Percentiles rank a stretch among this genome's conserved stretches.
Evolutionary conservation across 1,284 basidiomycete species (phyloP).

Genomic region (Coniferiporia weirii): DNA sequence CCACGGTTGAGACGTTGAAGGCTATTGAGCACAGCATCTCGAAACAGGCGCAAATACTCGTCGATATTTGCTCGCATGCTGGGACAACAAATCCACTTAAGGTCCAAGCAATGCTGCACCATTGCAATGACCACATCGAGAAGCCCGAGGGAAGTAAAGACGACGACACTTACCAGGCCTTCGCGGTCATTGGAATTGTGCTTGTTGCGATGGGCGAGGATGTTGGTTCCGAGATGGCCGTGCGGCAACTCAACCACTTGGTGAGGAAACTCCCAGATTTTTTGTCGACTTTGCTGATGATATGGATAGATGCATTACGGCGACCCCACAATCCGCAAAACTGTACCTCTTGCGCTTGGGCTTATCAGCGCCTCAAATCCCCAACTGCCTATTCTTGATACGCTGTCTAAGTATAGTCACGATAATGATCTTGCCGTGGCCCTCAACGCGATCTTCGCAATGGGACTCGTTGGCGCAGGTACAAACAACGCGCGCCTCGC

Average conservation of each 20-base stretch:
- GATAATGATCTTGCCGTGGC: slow-evolving; percentile 97
- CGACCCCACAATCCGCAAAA: slow-evolving; percentile 87
- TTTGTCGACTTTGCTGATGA: slow-evolving; percentile 8
- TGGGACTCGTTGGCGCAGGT: slow-evolving; percentile 97
- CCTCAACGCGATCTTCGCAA: slow-evolving; percentile 95
- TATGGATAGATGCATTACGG: slow-evolving; percentile 91
- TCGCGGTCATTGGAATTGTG: slow-evolving; percentile 92
- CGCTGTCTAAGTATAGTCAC: slow-evolving; percentile 99
- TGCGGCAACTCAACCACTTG: slow-evolving; percentile 92
- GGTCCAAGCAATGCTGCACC: slow-evolving; percentile 89
- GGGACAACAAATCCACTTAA: slow-evolving; percentile 96
- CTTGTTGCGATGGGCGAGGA: slow-evolving; percentile 99
- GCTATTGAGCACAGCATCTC: slow-evolving; percentile 92
- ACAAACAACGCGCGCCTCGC: slow-evolving; percentile 97
- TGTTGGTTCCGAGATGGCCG: slow-evolving; percentile 94
- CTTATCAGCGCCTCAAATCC: slow-evolving; percentile 96
- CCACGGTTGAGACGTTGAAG: slow-evolving; percentile 92
- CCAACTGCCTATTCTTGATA: slow-evolving; percentile 92
- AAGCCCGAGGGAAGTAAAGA: slow-evolving; percentile 54
- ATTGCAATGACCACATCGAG: slow-evolving; percentile 89
- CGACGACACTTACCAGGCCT: slow-evolving; percentile 87
- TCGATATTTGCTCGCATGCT: slow-evolving; percentile 93
- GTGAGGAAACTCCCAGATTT: slow-evolving; percentile 39
- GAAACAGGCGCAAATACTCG: slow-evolving; percentile 87
- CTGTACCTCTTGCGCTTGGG: slow-evolving; percentile 94